phyloP scores from a whole-genome alignment of 2,329 filamentous ascomycete species.

The Thermochaetoides dissita region DNA sequence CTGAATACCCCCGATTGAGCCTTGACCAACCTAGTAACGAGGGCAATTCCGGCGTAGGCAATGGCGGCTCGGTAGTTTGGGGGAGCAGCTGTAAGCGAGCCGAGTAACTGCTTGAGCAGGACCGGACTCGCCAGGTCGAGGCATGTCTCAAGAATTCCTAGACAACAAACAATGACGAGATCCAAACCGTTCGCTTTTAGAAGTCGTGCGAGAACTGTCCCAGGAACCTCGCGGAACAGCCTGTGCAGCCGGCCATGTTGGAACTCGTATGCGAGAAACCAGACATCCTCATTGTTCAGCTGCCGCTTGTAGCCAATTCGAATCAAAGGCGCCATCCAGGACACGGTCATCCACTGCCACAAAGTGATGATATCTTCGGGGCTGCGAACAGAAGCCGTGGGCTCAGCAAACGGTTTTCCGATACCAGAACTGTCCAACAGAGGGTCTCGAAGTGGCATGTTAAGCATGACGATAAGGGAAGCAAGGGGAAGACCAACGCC shows the following conservation, averaged over 20 bases:
- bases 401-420: slow-evolving; percentile 38
- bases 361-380: slow-evolving; percentile 69
- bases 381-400: slow-evolving; percentile 47
- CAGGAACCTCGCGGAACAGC: slow-evolving; percentile 57
- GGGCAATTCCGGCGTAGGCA: slow-evolving; percentile 49
- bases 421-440: slow-evolving; percentile 40
- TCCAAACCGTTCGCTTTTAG: slow-evolving; percentile 68
- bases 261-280: slow-evolving; percentile 66
- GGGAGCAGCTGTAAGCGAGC: slow-evolving; percentile 44
- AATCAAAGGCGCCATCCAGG: slow-evolving; percentile 69
- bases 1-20: slow-evolving; percentile 54
- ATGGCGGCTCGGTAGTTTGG: slow-evolving; percentile 42
- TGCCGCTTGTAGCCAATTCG: slow-evolving; percentile 47
- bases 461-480: slow-evolving; percentile 40
- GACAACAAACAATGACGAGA: slow-evolving; percentile 49
- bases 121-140: slow-evolving; percentile 47
- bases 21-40: slow-evolving; percentile 45
- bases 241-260: slow-evolving; percentile 65
- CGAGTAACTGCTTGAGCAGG: slow-evolving; percentile 57
- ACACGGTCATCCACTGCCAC: slow-evolving; percentile 75
- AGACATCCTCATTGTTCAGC: slow-evolving; percentile 67
- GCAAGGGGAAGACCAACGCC: slow-evolving; percentile 23
- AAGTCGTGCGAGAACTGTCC: slow-evolving; percentile 57
- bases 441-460: slow-evolving; percentile 58
- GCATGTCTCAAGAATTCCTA: slow-evolving; percentile 49